A percentile compares a stretch with the other conserved stretches of the same genome.
Conservation (phyloP, 768 basidiomycete species). For the Amanita inopinata region DNA sequence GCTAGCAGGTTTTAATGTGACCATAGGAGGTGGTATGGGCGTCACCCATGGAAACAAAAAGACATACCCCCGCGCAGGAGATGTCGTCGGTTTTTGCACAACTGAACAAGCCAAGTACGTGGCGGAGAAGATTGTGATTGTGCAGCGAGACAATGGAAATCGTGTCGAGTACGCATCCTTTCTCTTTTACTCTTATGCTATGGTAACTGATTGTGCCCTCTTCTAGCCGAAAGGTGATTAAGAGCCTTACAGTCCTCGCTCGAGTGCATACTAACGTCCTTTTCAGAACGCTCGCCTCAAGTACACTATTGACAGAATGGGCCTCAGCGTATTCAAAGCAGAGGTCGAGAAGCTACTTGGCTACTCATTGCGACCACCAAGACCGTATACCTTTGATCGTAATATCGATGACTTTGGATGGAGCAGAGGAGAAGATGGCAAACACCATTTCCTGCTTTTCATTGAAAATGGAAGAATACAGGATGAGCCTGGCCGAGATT, state of each 20-base stretch:
- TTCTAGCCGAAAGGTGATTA: slow-evolving; percentile 44
- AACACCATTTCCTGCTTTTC: slow-evolving; percentile 86
- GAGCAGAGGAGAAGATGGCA: slow-evolving; percentile 79
- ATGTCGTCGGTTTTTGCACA: slow-evolving; percentile 89
- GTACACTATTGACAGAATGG: slow-evolving; percentile 96
- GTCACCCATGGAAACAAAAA: slow-evolving; percentile 99
- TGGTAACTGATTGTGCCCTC: background rate
- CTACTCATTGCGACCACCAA: slow-evolving; percentile 62
- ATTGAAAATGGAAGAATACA: slow-evolving; percentile 98
- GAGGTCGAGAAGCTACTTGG: slow-evolving; percentile 89
- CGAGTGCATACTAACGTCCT: slow-evolving; percentile 10
- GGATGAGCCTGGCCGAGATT: slow-evolving; percentile 82
- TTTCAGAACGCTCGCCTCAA: slow-evolving; percentile 78
- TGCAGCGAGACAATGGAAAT: slow-evolving; percentile 94
- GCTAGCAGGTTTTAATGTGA: slow-evolving; percentile 88
- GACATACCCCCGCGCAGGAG: slow-evolving; percentile 88
- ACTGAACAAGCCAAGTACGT: slow-evolving; percentile 76
- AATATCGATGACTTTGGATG: slow-evolving; percentile 96
- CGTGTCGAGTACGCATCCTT: slow-evolving; percentile 66
- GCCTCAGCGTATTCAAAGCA: slow-evolving; percentile 73
- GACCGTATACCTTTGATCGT: slow-evolving; percentile 71
- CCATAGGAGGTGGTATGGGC: slow-evolving; percentile 96
- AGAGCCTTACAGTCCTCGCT: background rate
- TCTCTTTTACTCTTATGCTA: background rate
- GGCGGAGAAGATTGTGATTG: slow-evolving; percentile 89